A percentile compares a stretch with the other conserved stretches of the same genome.
These are phyloP conservation scores for Leccinum uliginosum DNA, from an alignment of 768 basidiomycete genomes.

Conservation along the genomic window DNA sequence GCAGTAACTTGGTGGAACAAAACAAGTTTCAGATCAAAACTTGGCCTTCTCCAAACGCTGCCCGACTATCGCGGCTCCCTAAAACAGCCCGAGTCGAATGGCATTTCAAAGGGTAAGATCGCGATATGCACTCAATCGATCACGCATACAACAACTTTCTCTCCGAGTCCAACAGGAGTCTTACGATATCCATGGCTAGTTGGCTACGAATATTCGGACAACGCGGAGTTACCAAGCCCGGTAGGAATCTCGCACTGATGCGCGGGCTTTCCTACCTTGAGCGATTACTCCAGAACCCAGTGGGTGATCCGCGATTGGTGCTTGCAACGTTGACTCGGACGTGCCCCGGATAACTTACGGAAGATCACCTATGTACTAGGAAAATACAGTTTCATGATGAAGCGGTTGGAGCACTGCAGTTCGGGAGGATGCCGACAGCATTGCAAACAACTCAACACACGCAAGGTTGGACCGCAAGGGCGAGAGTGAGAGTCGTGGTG, in stretches of 20 bases:
- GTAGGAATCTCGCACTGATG: background rate
- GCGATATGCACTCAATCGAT: background rate
- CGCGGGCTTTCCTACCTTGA: background rate
- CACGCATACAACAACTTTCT: background rate
- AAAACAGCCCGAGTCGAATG: background rate
- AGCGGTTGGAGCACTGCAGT: background rate
- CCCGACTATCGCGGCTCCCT: slow-evolving; percentile 9
- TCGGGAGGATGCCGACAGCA: background rate
- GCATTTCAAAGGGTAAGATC: background rate
- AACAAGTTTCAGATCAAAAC: slow-evolving; percentile 5
- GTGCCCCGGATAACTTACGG: background rate
- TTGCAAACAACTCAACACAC: background rate
- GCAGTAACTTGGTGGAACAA: slow-evolving; percentile 3
- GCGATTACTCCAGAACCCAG: background rate
- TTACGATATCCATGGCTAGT: background rate
- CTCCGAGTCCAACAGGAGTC: background rate
- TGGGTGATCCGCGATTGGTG: background rate
- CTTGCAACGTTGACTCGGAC: background rate
- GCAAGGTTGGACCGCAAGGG: background rate
- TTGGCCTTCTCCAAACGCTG: background rate
- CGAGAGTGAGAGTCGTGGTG: background rate
- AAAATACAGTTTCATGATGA: background rate
- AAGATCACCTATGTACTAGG: background rate
- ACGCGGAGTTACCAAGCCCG: background rate
- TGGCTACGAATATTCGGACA: background rate